These are phyloP conservation scores for Physcomitrellopsis africana DNA, from an alignment of 225 moss, liverwort and hornwort genomes.

Conservation along the genomic window DNA sequence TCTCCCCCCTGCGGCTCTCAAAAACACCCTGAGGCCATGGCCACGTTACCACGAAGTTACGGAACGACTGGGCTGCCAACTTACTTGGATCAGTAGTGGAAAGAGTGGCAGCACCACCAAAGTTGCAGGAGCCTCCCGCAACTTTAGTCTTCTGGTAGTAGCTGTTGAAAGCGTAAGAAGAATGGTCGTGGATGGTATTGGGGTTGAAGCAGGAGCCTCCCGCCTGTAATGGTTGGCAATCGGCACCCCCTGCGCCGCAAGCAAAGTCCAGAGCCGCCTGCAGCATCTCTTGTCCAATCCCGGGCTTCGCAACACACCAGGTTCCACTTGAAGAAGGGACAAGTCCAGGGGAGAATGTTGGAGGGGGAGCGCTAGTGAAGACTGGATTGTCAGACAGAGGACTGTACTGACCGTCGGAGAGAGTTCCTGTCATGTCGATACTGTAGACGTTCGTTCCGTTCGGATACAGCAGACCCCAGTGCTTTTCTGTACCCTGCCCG, in stretches of 20 bases:
- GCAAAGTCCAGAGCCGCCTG: slow-evolving; percentile 51
- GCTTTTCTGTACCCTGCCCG: slow-evolving; percentile 73
- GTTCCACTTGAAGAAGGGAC: slow-evolving; percentile 40
- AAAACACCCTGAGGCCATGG: slow-evolving; percentile 43
- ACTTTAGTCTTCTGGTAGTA: slow-evolving; percentile 50
- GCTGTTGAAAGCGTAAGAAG: slow-evolving; percentile 61
- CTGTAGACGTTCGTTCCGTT: slow-evolving; percentile 52
- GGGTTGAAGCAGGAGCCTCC: slow-evolving; percentile 55
- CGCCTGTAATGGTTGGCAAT: slow-evolving; percentile 49
- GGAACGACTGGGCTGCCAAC: slow-evolving; percentile 29
- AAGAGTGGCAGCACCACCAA: slow-evolving; percentile 53
- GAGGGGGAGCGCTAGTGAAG: slow-evolving; percentile 47
- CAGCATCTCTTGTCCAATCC: slow-evolving; percentile 2
- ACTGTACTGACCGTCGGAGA: slow-evolving; percentile 47
- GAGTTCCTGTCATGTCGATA: slow-evolving; percentile 55
- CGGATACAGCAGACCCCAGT: slow-evolving; percentile 79
- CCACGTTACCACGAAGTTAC: slow-evolving; percentile 19
- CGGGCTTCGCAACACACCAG: slow-evolving; percentile 50
- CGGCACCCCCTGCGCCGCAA: slow-evolving; percentile 48
- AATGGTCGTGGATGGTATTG: slow-evolving; percentile 44
- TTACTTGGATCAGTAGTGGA: slow-evolving; percentile 60
- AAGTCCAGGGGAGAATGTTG: slow-evolving; percentile 27
- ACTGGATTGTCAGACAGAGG: slow-evolving; percentile 44
- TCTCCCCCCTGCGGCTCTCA: slow-evolving; percentile 52
- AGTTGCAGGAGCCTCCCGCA: slow-evolving; percentile 58